phyloP scores from a whole-genome alignment of 2,329 filamentous ascomycete genomes.

The Hymenoscyphus albidus region DNA sequence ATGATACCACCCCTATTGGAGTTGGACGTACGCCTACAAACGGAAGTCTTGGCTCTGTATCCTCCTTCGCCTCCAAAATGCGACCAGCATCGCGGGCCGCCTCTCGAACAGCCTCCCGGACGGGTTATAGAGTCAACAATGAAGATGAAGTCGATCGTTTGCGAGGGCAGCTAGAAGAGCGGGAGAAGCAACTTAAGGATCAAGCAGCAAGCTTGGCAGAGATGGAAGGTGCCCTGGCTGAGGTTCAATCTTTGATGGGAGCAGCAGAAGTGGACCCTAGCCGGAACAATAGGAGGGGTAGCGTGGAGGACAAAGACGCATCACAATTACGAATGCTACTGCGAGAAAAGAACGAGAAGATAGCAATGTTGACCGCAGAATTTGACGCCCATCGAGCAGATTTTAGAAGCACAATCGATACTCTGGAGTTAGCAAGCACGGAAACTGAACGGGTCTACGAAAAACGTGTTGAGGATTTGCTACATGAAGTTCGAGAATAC shows the following conservation, averaged over 20 bases:
- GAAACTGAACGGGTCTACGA: conserved; percentile 97
- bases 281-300: conserved; percentile 42
- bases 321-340: conserved; percentile 75
- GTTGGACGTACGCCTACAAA: conserved; percentile 48
- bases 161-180: conserved; percentile 71
- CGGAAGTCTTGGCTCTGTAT: conserved; percentile 51
- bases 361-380: conserved; percentile 85
- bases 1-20: conserved; percentile 53
- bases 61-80: conserved; percentile 51
- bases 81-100: conserved; percentile 41
- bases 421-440: conserved; percentile 87
- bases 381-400: conserved; percentile 94
- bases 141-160: conserved; percentile 71
- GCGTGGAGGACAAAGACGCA: conserved; percentile 66
- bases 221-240: conserved; percentile 84
- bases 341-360: conserved; percentile 95
- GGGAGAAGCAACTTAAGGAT: conserved; percentile 83
- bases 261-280: conserved; percentile 45
- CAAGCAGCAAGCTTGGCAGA: conserved; percentile 79
- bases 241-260: conserved; percentile 71
- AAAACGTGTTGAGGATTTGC: conserved; percentile 80
- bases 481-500: conserved; percentile 77
- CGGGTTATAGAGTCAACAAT: conserved; percentile 35
- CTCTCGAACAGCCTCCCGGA: conserved; percentile 38
- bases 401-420: conserved; percentile 95